A percentile compares a stretch with the other conserved stretches of the same genome.
Conservation (phyloP, 148 eudicot species). For the Arctostaphylos glauca region DNA sequence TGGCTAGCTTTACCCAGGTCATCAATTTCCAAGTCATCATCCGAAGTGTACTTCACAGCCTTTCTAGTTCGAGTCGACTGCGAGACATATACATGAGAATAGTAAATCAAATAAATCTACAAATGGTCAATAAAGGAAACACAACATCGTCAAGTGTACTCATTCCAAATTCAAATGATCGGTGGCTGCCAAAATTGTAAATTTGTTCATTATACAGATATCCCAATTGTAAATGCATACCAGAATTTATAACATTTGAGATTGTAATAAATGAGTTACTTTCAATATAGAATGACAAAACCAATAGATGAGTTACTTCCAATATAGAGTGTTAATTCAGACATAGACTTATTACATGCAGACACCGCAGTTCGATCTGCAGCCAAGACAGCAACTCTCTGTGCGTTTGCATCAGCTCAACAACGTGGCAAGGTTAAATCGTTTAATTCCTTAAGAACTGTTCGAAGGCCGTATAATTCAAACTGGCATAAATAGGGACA, state of each 20-base stretch:
- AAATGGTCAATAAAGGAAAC: neutral
- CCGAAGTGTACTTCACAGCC: slow-evolving; percentile 52
- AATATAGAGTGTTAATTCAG: neutral
- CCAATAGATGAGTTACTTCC: neutral
- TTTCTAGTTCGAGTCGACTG: slow-evolving; percentile 73
- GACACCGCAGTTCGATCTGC: neutral
- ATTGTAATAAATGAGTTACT: too few relatives aligned
- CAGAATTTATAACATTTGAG: too few relatives aligned
- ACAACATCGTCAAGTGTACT: too few relatives aligned
- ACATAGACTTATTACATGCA: neutral
- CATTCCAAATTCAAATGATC: too few relatives aligned
- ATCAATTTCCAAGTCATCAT: slow-evolving; percentile 38
- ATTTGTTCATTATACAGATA: too few relatives aligned
- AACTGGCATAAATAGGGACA: neutral
- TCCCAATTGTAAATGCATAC: too few relatives aligned
- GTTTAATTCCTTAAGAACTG: neutral
- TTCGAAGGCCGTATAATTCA: neutral
- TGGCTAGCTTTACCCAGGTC: slow-evolving; percentile 21
- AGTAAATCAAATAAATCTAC: neutral
- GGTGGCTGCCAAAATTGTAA: too few relatives aligned
- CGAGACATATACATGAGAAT: slow-evolving; percentile 14
- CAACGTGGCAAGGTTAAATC: neutral
- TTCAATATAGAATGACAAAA: too few relatives aligned
- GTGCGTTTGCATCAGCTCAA: neutral
- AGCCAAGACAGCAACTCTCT: neutral